Conservation (phyloP, 305 asterid genomes). For the Fraxinus baroniana region DNA sequence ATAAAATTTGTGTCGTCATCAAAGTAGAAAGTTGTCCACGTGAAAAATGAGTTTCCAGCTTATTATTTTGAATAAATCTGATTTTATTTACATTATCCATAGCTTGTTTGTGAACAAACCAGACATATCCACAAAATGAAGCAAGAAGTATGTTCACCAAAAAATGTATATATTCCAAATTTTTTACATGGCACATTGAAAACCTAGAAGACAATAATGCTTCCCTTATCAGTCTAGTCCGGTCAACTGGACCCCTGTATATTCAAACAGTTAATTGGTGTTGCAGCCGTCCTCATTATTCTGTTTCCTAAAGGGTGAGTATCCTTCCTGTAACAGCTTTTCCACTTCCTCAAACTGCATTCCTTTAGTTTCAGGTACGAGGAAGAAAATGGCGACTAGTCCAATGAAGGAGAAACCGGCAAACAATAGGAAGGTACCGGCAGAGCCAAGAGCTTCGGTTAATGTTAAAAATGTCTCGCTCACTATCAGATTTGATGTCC, state of each 20-base stretch:
- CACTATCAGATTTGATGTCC: conserved; percentile 65
- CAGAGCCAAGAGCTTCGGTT: conserved; percentile 55
- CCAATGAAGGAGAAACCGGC: conserved; percentile 58
- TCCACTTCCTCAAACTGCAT: conserved; percentile 67
- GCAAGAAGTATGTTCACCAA: background rate
- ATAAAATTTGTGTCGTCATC: background rate
- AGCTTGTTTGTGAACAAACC: background rate
- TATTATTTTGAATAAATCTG: background rate
- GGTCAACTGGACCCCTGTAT: background rate
- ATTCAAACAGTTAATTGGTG: conserved; percentile 6
- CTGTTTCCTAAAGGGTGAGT: conserved; percentile 41
- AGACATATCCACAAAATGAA: background rate
- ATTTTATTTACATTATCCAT: background rate
- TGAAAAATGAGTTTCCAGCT: background rate
- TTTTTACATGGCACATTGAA: background rate
- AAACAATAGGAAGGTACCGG: conserved; percentile 68
- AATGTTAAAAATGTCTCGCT: conserved; percentile 62
- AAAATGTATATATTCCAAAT: background rate
- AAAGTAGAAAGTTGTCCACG: background rate
- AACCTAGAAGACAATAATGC: background rate
- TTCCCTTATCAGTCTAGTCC: background rate
- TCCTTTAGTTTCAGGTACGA: conserved; percentile 77
- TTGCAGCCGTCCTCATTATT: conserved; percentile 5
- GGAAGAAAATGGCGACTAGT: conserved; percentile 50
- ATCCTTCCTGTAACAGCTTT: conserved; percentile 54